A percentile compares a stretch with the other conserved stretches of the same genome.
Conservation (phyloP, 352 stramenopile genomes). For the Nothophytophthora sp. region DNA sequence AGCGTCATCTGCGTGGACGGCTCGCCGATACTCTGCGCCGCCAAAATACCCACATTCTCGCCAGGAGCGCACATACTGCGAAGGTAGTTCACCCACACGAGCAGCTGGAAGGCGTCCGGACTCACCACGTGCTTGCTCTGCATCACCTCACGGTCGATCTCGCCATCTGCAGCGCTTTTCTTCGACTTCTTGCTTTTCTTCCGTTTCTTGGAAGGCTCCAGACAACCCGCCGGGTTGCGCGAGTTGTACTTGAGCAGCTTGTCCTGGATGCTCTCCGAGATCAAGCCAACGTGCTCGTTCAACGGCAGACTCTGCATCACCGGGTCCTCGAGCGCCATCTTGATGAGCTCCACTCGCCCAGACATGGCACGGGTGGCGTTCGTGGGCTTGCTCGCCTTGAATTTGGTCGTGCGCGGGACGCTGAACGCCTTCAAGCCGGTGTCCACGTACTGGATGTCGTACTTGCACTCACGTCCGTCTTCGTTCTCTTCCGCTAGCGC, state of each 20-base stretch:
- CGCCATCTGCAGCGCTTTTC: constrained; percentile 41
- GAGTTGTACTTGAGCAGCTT: constrained; percentile 78
- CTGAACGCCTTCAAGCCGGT: constrained; percentile 79
- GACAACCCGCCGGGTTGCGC: constrained; percentile 72
- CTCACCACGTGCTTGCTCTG: constrained; percentile 75
- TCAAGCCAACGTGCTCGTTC: constrained; percentile 83
- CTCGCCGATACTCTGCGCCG: constrained; percentile 99
- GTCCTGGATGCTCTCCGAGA: constrained; percentile 88
- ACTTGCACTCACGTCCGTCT: constrained; percentile 70
- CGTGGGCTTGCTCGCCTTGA: constrained; percentile 69
- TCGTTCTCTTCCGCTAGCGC: constrained; percentile 61
- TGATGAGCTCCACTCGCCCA: constrained; percentile 82
- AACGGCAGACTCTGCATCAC: constrained; percentile 88
- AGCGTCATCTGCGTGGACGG: constrained; percentile 99
- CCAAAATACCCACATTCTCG: constrained; percentile 98
- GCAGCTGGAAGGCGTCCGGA: constrained; percentile 86
- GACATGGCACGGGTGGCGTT: constrained; percentile 79
- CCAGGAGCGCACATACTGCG: constrained; percentile 95
- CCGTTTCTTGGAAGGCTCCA: constrained; percentile 54
- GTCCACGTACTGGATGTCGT: constrained; percentile 89
- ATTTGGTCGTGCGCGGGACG: constrained; percentile 75
- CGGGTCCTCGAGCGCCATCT: constrained; percentile 64
- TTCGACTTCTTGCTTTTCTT: constrained; percentile 87
- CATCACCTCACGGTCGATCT: constrained; percentile 75
- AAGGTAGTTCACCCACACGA: constrained; percentile 99